A percentile compares a stretch with the other conserved stretches of the same genome.
Conservation (phyloP, 345 rosid species). For the Murraya paniculata region DNA sequence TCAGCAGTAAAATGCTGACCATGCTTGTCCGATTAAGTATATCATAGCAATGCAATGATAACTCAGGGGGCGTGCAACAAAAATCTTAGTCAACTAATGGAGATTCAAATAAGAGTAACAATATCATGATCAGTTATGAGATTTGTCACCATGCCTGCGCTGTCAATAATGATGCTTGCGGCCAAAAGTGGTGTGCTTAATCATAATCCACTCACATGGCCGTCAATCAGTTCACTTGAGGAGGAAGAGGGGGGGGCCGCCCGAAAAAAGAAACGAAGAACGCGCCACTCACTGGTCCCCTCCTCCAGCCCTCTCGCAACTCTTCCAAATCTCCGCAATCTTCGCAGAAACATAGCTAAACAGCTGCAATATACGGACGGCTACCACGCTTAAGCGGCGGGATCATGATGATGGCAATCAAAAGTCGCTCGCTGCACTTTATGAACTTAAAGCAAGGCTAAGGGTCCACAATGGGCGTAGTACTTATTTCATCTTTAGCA, state of each 20-base stretch:
- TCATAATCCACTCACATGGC: slow-evolving; percentile 29
- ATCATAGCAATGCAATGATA: neutral
- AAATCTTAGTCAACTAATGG: neutral
- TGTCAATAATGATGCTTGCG: slow-evolving; percentile 17
- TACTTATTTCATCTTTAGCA: slow-evolving; percentile 4
- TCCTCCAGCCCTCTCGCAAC: neutral
- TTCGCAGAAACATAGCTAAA: slow-evolving; percentile 23
- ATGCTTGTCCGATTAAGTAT: neutral
- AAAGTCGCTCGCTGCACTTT: neutral
- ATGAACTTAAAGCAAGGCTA: neutral
- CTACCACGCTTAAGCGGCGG: slow-evolving; percentile 21
- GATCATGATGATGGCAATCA: slow-evolving; percentile 14
- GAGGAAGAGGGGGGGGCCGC: too few species aligned
- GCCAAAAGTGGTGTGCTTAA: slow-evolving; percentile 29
- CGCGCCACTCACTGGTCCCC: slow-evolving; percentile 13
- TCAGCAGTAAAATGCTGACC: neutral
- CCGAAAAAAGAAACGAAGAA: too few species aligned
- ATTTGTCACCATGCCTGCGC: slow-evolving; percentile 2
- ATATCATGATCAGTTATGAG: slow-evolving; percentile 5
- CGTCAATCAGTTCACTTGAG: neutral
- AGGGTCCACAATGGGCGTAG: slow-evolving; percentile 18
- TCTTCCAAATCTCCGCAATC: slow-evolving; percentile 20
- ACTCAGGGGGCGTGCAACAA: slow-evolving; percentile 7
- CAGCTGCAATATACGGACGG: neutral
- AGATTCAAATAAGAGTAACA: neutral